These are phyloP conservation scores for Colletotrichum echinochloae DNA, from an alignment of 2,329 filamentous ascomycete genomes.

Conservation along the genomic window DNA sequence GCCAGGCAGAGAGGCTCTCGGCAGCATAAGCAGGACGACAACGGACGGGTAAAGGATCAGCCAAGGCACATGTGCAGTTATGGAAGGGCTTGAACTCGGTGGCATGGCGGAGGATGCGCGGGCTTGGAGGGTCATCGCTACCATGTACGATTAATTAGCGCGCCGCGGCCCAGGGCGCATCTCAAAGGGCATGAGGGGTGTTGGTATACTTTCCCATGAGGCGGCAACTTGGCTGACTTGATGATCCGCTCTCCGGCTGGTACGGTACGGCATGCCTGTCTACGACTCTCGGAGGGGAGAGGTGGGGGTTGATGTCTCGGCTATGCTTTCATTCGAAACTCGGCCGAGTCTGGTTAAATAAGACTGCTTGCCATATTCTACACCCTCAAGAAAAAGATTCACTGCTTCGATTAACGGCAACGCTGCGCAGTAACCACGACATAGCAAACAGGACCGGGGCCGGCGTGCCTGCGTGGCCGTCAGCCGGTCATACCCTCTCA, in stretches of 20 bases:
- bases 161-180: conserved; percentile 4
- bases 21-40: conserved; percentile 8
- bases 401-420: background rate
- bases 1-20: conserved; percentile 16
- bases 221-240: background rate
- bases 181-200: background rate
- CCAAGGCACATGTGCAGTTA: background rate
- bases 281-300: background rate
- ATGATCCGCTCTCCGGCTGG: background rate
- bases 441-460: background rate
- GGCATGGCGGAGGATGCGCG: conserved; percentile 11
- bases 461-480: background rate
- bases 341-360: background rate
- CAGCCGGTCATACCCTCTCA: background rate
- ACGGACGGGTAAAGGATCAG: background rate
- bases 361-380: background rate
- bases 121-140: background rate
- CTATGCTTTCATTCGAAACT: conserved; percentile 4
- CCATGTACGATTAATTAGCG: conserved; percentile 6
- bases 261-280: conserved; percentile 10
- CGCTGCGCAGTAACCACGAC: background rate
- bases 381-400: background rate
- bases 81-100: background rate
- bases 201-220: background rate
- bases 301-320: background rate